Conservation (phyloP, 495 filamentous ascomycete species). For the Penicillium bovifimosum region DNA sequence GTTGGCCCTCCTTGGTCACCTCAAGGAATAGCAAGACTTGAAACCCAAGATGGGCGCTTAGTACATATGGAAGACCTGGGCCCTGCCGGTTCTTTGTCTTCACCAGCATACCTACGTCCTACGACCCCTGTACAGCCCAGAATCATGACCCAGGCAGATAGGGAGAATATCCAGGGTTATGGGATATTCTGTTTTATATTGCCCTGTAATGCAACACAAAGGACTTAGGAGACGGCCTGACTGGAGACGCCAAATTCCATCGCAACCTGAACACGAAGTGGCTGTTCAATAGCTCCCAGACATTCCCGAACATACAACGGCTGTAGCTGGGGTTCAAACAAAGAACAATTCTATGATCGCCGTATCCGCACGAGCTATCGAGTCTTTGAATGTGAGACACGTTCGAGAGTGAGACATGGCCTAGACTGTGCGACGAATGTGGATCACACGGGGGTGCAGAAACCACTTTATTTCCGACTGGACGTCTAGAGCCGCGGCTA, state of each 20-base stretch:
- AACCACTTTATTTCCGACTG: slow-evolving; percentile 4
- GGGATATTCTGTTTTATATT: background rate
- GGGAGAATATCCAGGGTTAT: too few relatives aligned
- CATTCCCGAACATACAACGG: background rate
- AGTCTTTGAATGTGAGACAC: slow-evolving; percentile 1
- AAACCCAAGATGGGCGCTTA: too few relatives aligned
- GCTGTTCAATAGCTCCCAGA: background rate
- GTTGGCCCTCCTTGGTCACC: too few relatives aligned
- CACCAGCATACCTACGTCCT: too few relatives aligned
- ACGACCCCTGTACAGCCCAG: too few relatives aligned
- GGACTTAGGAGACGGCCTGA: background rate
- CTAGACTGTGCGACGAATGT: background rate
- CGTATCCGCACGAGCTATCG: background rate
- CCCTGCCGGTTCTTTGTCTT: too few relatives aligned
- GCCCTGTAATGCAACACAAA: background rate
- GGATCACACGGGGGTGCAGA: slow-evolving; percentile 5
- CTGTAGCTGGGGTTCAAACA: background rate
- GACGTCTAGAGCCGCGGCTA: background rate
- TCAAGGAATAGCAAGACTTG: too few relatives aligned
- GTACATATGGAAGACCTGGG: too few relatives aligned
- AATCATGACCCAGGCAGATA: too few relatives aligned
- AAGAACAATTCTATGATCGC: background rate
- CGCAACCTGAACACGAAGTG: background rate
- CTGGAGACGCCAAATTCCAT: background rate
- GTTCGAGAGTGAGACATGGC: slow-evolving; percentile 1